Evolutionary conservation across 1,284 basidiomycete genomes (phyloP).

Genomic region (Fomitiporia mediterranea): DNA sequence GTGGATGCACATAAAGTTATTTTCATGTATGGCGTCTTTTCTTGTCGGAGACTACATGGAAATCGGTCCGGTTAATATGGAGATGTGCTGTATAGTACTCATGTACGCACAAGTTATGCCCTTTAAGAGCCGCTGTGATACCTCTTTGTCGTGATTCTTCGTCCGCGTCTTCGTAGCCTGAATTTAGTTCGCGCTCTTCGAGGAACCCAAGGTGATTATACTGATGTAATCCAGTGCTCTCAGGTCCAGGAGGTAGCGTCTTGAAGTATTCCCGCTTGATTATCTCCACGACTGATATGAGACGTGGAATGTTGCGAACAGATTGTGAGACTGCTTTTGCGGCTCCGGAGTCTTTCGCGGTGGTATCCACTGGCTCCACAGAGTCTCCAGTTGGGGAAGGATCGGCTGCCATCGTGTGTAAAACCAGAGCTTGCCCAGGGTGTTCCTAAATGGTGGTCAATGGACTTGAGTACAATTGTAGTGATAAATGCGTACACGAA

Average conservation of each 20-base stretch:
- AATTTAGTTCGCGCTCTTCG: constrained; percentile 35
- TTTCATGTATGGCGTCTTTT: constrained; percentile 68
- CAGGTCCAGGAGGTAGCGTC: constrained; percentile 36
- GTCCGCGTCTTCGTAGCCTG: constrained; percentile 26
- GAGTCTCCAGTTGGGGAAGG: constrained; percentile 18
- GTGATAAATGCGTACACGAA: constrained; percentile 44
- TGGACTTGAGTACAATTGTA: not conserved
- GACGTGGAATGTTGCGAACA: constrained; percentile 52
- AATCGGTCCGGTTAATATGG: not conserved
- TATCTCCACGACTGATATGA: constrained; percentile 78
- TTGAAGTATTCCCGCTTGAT: constrained; percentile 77
- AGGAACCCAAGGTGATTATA: constrained; percentile 70
- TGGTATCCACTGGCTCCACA: constrained; percentile 7
- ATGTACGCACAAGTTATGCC: constrained; percentile 56
- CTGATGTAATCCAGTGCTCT: constrained; percentile 63
- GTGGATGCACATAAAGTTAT: constrained; percentile 58
- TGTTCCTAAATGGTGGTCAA: constrained; percentile 42
- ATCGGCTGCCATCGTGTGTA: constrained; percentile 60
- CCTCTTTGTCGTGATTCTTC: constrained; percentile 32
- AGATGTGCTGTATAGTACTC: not conserved
- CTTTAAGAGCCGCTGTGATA: constrained; percentile 30
- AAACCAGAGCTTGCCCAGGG: constrained; percentile 48
- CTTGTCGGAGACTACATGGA: constrained; percentile 52
- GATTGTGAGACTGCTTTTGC: constrained; percentile 29
- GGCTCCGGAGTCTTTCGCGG: constrained; percentile 3